Percentiles rank a stretch among this genome's conserved stretches.
Evolutionary conservation across 108 stramenopile genomes (phyloP).

Genomic region (Cyclotella kingstonii): DNA sequence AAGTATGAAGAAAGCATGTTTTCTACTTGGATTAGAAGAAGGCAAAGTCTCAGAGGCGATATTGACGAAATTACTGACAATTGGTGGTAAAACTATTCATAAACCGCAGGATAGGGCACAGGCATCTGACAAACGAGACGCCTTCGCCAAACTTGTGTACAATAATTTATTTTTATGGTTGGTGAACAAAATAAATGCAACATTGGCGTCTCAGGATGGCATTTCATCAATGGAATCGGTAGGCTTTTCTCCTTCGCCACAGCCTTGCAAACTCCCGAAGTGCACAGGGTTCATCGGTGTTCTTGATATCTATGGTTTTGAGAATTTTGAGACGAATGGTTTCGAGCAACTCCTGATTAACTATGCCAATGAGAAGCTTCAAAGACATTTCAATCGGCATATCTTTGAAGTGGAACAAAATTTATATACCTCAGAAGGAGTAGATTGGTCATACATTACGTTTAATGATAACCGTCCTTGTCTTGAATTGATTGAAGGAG

Average conservation of each 20-base stretch:
- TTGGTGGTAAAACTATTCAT: slow-evolving; percentile 80
- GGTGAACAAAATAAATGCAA: slow-evolving; percentile 79
- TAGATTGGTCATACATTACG: slow-evolving; percentile 95
- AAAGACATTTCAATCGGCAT: slow-evolving; percentile 93
- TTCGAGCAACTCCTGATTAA: slow-evolving; percentile 97
- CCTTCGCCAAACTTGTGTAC: slow-evolving; percentile 92
- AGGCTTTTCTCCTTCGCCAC: slow-evolving; percentile 42
- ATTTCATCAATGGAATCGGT: neutral
- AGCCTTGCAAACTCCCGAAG: slow-evolving; percentile 22
- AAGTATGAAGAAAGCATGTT: slow-evolving; percentile 64
- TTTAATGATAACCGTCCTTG: slow-evolving; percentile 98
- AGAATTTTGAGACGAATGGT: slow-evolving; percentile 91
- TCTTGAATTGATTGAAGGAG: slow-evolving; percentile 94
- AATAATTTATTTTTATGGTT: slow-evolving; percentile 92
- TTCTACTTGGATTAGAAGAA: slow-evolving; percentile 68
- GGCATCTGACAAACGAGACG: slow-evolving; percentile 91
- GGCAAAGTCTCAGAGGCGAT: slow-evolving; percentile 70
- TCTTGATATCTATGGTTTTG: slow-evolving; percentile 97
- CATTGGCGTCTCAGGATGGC: slow-evolving; percentile 45
- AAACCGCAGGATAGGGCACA: slow-evolving; percentile 73
- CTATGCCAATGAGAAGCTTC: slow-evolving; percentile 93
- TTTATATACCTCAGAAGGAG: slow-evolving; percentile 90
- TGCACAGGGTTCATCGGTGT: slow-evolving; percentile 82
- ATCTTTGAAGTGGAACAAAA: slow-evolving; percentile 95
- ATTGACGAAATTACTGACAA: slow-evolving; percentile 69